phyloP scores from a whole-genome alignment of 176 grass and related monocot species.

The Oryza rufipogon region DNA sequence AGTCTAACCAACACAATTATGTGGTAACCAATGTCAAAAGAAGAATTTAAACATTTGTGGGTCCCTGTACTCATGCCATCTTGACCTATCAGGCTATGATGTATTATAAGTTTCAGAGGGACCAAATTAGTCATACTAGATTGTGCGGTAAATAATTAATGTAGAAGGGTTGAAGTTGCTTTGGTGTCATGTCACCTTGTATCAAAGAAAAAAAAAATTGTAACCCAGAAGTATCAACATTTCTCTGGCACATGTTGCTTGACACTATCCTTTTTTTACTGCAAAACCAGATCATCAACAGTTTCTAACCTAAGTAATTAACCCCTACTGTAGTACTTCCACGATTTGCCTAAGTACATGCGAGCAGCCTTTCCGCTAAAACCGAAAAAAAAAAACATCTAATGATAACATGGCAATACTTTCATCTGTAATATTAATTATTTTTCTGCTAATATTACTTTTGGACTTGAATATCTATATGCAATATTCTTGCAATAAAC shows the following conservation, averaged over 20 bases:
- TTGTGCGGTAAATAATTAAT: not conserved
- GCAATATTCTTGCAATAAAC: no score
- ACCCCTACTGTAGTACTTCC: not conserved
- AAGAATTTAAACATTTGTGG: not conserved
- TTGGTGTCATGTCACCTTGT: conserved; percentile 5
- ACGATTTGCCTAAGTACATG: not conserved
- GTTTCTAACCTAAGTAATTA: not conserved
- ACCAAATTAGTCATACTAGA: not conserved
- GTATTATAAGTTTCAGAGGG: not conserved
- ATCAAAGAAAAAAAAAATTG: not conserved
- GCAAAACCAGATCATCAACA: not conserved
- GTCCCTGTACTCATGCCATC: not conserved
- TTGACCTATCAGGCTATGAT: not conserved
- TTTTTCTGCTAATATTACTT: not conserved
- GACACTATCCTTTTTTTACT: not conserved
- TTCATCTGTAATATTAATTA: not conserved
- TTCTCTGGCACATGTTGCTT: not conserved
- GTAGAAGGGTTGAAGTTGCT: not conserved
- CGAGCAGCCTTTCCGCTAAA: not conserved
- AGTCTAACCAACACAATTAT: conserved; percentile 4
- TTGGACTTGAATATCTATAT: not conserved
- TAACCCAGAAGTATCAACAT: not conserved
- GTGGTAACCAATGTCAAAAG: conserved; percentile 1
- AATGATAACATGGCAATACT: not conserved
- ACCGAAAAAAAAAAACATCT: not conserved